Evolutionary conservation across 192 early-diverging fungal genomes (phyloP).

Genomic region (Backusella tarrabulga): DNA sequence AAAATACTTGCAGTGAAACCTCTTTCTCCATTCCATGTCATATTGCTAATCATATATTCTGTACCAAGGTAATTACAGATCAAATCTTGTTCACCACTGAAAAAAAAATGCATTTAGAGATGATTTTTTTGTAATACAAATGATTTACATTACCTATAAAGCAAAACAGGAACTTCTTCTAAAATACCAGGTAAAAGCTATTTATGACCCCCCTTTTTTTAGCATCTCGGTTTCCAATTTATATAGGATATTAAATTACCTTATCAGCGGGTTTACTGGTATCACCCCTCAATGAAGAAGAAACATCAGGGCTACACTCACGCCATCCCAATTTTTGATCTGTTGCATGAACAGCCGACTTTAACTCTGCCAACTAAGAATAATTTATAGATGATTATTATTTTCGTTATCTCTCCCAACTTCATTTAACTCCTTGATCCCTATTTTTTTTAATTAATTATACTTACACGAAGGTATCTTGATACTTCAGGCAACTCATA

Average conservation of each 20-base stretch:
- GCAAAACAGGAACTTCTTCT: slow-evolving; percentile 48
- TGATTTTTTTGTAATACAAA: background rate
- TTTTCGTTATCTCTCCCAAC: background rate
- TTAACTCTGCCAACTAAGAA: slow-evolving; percentile 47
- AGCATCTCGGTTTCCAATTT: background rate
- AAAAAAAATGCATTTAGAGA: background rate
- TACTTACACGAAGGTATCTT: slow-evolving; percentile 50
- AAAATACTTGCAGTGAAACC: slow-evolving; percentile 56
- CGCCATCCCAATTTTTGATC: slow-evolving; percentile 46
- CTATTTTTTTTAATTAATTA: background rate
- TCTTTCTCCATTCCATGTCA: slow-evolving; percentile 62
- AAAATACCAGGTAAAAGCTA: slow-evolving; percentile 68
- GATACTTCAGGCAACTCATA: slow-evolving; percentile 49
- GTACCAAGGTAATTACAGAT: slow-evolving; percentile 81
- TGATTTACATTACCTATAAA: slow-evolving; percentile 59
- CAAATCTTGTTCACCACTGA: slow-evolving; percentile 76
- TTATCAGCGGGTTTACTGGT: slow-evolving; percentile 51
- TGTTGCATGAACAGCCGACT: slow-evolving; percentile 54
- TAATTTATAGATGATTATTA: background rate
- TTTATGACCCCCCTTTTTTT: background rate
- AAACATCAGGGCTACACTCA: slow-evolving; percentile 62
- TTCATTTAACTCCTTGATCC: background rate
- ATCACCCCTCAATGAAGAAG: slow-evolving; percentile 44
- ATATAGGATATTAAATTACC: slow-evolving; percentile 27
- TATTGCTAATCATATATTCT: slow-evolving; percentile 59